Base-by-base conservation (phyloP, 2,329 filamentous ascomycete species). In the Hypoxylon sp. region DNA sequence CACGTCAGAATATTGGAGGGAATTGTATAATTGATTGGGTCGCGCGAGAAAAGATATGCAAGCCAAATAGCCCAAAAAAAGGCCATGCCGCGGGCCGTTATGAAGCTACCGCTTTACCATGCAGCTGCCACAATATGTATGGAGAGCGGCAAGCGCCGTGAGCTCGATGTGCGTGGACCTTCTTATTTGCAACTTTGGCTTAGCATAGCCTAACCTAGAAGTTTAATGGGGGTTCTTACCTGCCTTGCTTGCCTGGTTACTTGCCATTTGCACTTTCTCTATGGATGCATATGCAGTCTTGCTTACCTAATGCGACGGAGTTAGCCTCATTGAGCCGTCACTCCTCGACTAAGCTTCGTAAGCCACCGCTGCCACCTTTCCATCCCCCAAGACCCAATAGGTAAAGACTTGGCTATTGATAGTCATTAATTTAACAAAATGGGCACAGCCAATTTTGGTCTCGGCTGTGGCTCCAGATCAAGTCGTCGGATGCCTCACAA, bases 11-110 rank as follows among this genome's bases (percentile, higher is more conserved):
- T 49, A 60, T 55, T 48, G 59, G 65, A 48, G 53, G 49, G 42
- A 30, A 20, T 31, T 44, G 44, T 54, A 50, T 58, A 50, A 66
- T 51, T 68, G 59, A 69, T 69, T 69, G 69, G 63, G 60, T 64
- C 46, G 57, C 37, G 50, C n/a, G 46, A 49, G 48, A 35, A 42
- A 42, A 61, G 25, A 54, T 54, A 66, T 61, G 64, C 65, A 67
- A 65, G 50, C 51, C 25, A 58, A 58, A 66, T 66, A 25, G 25
- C 35, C 62, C n/a, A 57, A 56, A 56, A 57, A 57, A 42, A 33
- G 60, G 40, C 22, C 30, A 58, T 46, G 55, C 49, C 27, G 42
- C 57, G 54, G 66, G 37, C 63, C 61, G 63, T 50, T 56, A 30
- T 58, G 57, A 70, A 68, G 60, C 51, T 60, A 68, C 46, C 54